Base-by-base conservation (phyloP, 2,329 filamentous ascomycete genomes). In the Penicillium corylophilum region DNA sequence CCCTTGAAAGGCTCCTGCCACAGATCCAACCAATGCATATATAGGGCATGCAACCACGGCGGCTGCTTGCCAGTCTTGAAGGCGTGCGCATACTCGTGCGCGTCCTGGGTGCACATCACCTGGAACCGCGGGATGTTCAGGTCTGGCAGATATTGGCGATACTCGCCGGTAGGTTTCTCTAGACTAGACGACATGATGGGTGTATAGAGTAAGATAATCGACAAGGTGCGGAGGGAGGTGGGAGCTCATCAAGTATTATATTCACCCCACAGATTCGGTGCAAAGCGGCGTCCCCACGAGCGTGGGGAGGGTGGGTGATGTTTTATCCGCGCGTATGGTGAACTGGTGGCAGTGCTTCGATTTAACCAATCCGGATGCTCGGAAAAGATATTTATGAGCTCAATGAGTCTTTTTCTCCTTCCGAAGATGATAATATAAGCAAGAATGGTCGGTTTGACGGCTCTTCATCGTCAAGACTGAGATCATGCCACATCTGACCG, bases 1-100 rank as follows among this genome's bases (percentile, higher is more conserved):
- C 88, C 88, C 62, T 81, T 84, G 67, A 83, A 90, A 0, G 88
- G 87, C 70, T 89, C 86, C 49, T 82, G 66, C 28, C 72, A 72
- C 8, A 86, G 66, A 29, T 79, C 73, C 44, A 74, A 66, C 83
- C 84, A 86, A 64, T 85, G 81, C 55, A 76, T 65, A 51, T 82
- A 85, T 20, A 87, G 68, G 0, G 74, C 81, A 60, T 86, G 79
- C 15, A 90, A 71, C 86, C 86, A 89, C 1, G 87, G 86, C 0
- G 87, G 86, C 12, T 75, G 72, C 1, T 80, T 80, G 18, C 76
- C 68, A 29, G 82, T 77, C 53, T 82, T 82, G 64, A 89, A 87
- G 3, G 72, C 79, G 5, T 78, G 71, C 0, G 82, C 83, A 55
- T 89, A 88, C 53, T 82, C 77, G 50, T 84, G 79, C 3, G 82